Evolutionary conservation across 768 basidiomycete species (phyloP).

Genomic region (Vararia minispora): DNA sequence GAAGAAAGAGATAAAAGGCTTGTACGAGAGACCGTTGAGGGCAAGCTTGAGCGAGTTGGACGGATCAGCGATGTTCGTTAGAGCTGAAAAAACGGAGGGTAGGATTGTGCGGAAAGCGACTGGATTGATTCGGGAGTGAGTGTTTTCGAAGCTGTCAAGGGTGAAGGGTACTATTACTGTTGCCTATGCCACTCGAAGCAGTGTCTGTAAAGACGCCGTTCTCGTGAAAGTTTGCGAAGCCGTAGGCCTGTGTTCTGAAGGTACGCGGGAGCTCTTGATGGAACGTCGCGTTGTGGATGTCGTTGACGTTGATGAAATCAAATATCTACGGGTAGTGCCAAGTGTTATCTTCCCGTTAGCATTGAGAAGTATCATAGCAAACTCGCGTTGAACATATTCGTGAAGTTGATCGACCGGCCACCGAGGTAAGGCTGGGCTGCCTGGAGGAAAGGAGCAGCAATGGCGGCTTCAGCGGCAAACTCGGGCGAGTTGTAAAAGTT

Average conservation of each 20-base stretch:
- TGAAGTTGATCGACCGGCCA: slow-evolving; percentile 16
- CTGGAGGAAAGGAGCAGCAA: slow-evolving; percentile 17
- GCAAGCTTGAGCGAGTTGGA: slow-evolving; percentile 19
- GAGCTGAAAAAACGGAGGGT: slow-evolving; percentile 18
- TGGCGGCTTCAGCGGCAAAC: slow-evolving; percentile 16
- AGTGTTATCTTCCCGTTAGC: not conserved
- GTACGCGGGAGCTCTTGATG: slow-evolving; percentile 15
- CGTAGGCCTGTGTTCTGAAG: slow-evolving; percentile 19
- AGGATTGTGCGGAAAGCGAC: slow-evolving; percentile 24
- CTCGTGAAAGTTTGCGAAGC: slow-evolving; percentile 31
- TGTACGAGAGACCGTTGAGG: slow-evolving; percentile 22
- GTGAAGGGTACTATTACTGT: no score
- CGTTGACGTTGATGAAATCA: slow-evolving; percentile 29
- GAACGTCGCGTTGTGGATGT: slow-evolving; percentile 27
- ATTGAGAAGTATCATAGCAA: slow-evolving; percentile 4
- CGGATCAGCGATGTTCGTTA: slow-evolving; percentile 16
- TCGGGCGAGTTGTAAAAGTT: slow-evolving; percentile 20
- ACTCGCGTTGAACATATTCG: no score
- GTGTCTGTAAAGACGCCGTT: slow-evolving; percentile 25
- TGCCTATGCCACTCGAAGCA: slow-evolving; percentile 22
- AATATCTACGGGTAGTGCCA: slow-evolving; percentile 16
- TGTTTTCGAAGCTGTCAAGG: no score
- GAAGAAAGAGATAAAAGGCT: slow-evolving; percentile 26
- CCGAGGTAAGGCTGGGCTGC: slow-evolving; percentile 18
- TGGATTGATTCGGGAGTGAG: slow-evolving; percentile 4